These are phyloP conservation scores for Hippophae rhamnoides DNA, from an alignment of 306 rosid species.

Conservation along the genomic window DNA sequence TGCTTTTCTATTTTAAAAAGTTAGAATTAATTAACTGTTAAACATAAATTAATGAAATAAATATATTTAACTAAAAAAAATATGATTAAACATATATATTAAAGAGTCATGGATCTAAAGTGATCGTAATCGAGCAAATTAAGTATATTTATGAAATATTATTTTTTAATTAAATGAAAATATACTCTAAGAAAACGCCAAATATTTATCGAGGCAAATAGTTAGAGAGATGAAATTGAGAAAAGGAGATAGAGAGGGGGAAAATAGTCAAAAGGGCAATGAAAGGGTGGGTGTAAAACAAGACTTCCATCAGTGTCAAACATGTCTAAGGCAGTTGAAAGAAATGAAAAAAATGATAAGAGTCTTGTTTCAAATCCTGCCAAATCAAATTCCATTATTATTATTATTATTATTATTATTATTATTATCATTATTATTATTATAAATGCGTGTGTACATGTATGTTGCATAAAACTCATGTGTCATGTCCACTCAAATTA, in stretches of 20 bases:
- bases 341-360: constrained; percentile 3
- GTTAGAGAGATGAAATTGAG: not conserved
- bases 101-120: too few species aligned
- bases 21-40: too few species aligned
- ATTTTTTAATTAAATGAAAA: not conserved
- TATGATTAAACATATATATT: too few species aligned
- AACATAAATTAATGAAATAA: too few species aligned
- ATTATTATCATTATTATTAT: too few species aligned
- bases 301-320: constrained; percentile 37
- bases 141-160: too few species aligned
- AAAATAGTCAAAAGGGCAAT: constrained; percentile 24
- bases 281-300: constrained; percentile 34
- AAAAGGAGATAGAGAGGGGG: not conserved
- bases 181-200: not conserved
- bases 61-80: too few species aligned
- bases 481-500: constrained; percentile 21
- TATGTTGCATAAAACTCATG: not conserved
- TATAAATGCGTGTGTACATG: too few species aligned
- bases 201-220: not conserved
- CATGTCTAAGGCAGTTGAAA: constrained; percentile 21
- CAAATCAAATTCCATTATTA: constrained; percentile 31
- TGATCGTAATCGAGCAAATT: too few species aligned
- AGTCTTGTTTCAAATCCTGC: constrained; percentile 18
- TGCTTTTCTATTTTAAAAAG: too few species aligned
- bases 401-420: too few species aligned